Base-by-base conservation (phyloP, 805 yeast species). In the Nakazawaea populi region DNA sequence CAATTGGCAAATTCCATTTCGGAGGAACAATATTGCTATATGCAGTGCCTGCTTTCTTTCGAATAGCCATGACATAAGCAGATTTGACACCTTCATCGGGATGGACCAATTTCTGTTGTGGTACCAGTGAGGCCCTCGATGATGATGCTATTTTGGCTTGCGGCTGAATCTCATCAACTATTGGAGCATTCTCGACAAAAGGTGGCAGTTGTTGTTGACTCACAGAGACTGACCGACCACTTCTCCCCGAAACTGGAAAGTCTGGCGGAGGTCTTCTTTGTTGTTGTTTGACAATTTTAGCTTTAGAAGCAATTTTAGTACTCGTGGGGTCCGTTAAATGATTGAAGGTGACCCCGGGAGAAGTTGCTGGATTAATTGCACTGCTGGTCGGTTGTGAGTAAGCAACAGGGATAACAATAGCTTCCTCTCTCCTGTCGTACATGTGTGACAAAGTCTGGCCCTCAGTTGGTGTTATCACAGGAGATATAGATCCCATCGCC, bases 1-100 rank as follows among this genome's bases (percentile, higher is more conserved):
- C 83, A n/a, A 74, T 70, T 0, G 85, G 85, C 31, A 79, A 63
- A 40, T 73, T 75, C 77, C 77, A 72, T 45, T 67, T 65, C 0
- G 69, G 69, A 0, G 83, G 79, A 2, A 73, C 68, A 1, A 71
- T 64, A 47, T 77, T 75, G 51, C 76, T 71, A 56, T 66, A 74
- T 11, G 86, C 68, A 0, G 81, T 75, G 4, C 80, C 77, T 6
- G 77, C 69, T 54, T 64, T 71, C 44, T 69, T 59, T 42, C 81
- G 61, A 46, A 77, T 57, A 18, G 69, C 56, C 40, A 68, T 66
- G 29, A 81, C 80, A 57, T 81, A 81, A n/a, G 61, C 61, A 1
- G 83, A 78, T 43, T 68, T 61, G 46, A 75, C 75, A 11, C 84
- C 84, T 56, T 74, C 77, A 8, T 79, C 77, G 1, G 50, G 45